Conservation (phyloP, 148 eudicot species). For the Selenicereus undatus region DNA sequence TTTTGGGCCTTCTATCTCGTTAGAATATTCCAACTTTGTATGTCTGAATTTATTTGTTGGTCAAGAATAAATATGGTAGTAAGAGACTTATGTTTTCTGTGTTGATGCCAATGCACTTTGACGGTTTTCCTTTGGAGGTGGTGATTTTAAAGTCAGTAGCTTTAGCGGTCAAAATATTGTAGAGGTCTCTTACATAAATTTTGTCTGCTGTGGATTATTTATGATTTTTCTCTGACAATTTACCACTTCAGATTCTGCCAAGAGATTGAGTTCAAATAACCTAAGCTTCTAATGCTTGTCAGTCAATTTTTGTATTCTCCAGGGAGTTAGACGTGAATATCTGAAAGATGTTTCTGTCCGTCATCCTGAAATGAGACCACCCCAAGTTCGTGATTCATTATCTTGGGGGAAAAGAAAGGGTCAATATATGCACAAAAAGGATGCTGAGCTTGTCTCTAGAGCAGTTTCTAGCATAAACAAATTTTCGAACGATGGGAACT, state of each 20-base stretch:
- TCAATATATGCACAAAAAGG: conserved; percentile 44
- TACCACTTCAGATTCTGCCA: not conserved
- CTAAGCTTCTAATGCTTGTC: conserved; percentile 5
- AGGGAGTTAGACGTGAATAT: conserved; percentile 36
- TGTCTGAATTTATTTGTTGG: no score
- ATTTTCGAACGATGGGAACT: conserved; percentile 78
- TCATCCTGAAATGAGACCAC: conserved; percentile 68
- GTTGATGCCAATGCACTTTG: not conserved
- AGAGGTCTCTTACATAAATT: not conserved
- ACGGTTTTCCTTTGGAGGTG: not conserved
- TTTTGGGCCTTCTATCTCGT: not conserved
- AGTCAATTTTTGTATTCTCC: conserved; percentile 9
- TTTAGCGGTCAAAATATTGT: not conserved
- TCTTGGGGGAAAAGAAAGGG: conserved; percentile 77
- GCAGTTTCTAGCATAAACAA: conserved; percentile 75
- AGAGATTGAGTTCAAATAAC: not conserved
- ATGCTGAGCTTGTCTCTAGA: conserved; percentile 54
- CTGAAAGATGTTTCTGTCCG: conserved; percentile 38
- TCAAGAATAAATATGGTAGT: no score
- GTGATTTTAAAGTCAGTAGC: not conserved
- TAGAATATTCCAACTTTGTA: not conserved
- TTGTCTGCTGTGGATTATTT: not conserved
- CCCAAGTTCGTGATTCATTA: conserved; percentile 67
- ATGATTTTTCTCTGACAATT: not conserved
- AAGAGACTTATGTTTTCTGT: not conserved